Conservation (phyloP, 495 filamentous ascomycete genomes). For the Mytilinidion resinicola region DNA sequence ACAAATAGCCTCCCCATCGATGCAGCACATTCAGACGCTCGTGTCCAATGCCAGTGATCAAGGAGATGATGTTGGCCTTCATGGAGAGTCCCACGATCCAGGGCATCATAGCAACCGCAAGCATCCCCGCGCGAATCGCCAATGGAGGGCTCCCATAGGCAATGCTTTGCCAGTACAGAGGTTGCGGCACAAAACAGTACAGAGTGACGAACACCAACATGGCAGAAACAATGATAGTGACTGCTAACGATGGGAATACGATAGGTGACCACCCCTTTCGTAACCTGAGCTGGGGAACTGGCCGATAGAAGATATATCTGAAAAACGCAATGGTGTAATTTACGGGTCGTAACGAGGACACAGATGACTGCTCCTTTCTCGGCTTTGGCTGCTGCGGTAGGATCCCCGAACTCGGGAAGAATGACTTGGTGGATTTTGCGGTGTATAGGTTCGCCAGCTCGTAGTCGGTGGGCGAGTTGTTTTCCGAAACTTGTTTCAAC, state of each 20-base stretch:
- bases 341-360: constrained; percentile 61
- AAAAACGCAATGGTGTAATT: constrained; percentile 72
- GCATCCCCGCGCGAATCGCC: constrained; percentile 86
- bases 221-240: constrained; percentile 56
- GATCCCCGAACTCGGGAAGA: constrained; percentile 59
- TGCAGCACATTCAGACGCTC: constrained; percentile 90
- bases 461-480: constrained; percentile 57
- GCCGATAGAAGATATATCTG: constrained; percentile 79
- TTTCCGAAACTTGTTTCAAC: constrained; percentile 48
- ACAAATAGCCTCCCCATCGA: constrained; percentile 86
- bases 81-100: constrained; percentile 88
- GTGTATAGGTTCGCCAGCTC: constrained; percentile 63
- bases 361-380: constrained; percentile 57
- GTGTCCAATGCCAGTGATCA: constrained; percentile 85
- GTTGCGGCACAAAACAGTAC: constrained; percentile 80
- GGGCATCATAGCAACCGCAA: constrained; percentile 86
- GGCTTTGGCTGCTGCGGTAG: constrained; percentile 45
- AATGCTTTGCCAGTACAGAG: constrained; percentile 78
- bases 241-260: constrained; percentile 68
- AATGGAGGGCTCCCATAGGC: constrained; percentile 80
- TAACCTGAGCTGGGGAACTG: constrained; percentile 57
- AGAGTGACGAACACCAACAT: constrained; percentile 65
- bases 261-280: constrained; percentile 54
- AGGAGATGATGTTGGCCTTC: constrained; percentile 80
- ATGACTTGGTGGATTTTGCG: constrained; percentile 58